Evolutionary conservation across 805 yeast genomes (phyloP), one percentile per base, ranked within the genome.

Genomic region (Grigorovia humatica): DNA sequence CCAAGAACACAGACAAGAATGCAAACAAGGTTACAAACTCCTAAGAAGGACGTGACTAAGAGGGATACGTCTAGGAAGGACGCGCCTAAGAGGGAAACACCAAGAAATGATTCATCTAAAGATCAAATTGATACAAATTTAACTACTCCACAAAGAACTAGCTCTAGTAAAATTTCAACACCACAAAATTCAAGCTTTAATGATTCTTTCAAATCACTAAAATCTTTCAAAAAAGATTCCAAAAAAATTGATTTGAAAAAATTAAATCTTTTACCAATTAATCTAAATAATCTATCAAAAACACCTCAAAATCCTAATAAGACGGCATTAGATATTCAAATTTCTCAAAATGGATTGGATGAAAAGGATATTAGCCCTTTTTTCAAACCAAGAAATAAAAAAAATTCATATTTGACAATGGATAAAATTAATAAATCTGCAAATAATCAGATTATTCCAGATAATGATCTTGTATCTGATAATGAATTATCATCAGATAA

Each of bases 11-110:
- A 23, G 6, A 23, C 27, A 23, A 23, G 27, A 23, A 23, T 23
- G 27, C 27, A 23, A 23, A 23, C 27, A 23, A 23, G 27, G 27
- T 23, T 23, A 6, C 27, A 48, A 54, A 55, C 13, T 56, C 13
- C 47, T 45, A 30, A 30, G 18, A 12, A 29, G 5, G 50, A 57
- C 15, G 52, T 59, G 15, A 8, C 38, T 32, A 32, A 9, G 38
- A 32, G 38, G 11, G 38, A 32, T 5, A 32, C 38, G 2, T 9
- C 38, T 2, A 32, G 8, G 15, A 32, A 32, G 5, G 38, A 32
- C 11, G 8, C 38, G 11, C 11, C 38, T 9, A 32, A 32, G 15
- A 32, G 38, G 15, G 38, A 32, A 2, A 23, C 27, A 23, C 27
- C 27, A 3, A 23, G 6, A 6, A 23, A 23, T 6, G 27, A 23